Conservation (phyloP, 176 grass and related monocot species). For the Zoysia japonica region DNA sequence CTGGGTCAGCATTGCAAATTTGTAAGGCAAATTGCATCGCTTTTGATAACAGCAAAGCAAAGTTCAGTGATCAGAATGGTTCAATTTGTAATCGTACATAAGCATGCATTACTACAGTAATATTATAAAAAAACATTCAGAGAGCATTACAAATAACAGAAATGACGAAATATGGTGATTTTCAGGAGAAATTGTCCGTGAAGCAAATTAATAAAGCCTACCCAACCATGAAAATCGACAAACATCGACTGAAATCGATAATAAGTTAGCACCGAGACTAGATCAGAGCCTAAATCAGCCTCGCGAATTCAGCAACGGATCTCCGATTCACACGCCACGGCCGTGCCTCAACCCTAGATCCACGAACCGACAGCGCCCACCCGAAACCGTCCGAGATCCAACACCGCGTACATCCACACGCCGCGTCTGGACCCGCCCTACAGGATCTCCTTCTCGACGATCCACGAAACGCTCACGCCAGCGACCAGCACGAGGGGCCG, state of each 20-base stretch:
- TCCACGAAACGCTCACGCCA: not conserved
- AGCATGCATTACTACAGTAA: not conserved
- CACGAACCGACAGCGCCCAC: not conserved
- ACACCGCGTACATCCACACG: not conserved
- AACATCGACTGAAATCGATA: not conserved
- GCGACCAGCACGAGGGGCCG: not conserved
- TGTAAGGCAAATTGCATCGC: not conserved
- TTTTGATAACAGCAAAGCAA: not conserved
- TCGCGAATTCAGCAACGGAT: slow-evolving; percentile 20
- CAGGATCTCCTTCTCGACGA: slow-evolving; percentile 7
- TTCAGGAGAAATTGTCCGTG: not conserved
- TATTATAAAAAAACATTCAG: not conserved
- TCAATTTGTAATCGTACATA: not conserved
- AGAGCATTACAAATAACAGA: not conserved
- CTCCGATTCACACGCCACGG: slow-evolving; percentile 13
- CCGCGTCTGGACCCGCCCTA: not conserved
- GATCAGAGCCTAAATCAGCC: not conserved
- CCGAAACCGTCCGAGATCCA: not conserved
- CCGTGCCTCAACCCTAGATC: slow-evolving; percentile 32
- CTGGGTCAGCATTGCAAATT: not conserved
- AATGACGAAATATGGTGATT: not conserved
- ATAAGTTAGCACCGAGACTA: not conserved
- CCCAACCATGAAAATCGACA: not conserved
- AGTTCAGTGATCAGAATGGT: not conserved
- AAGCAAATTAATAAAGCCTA: not conserved